phyloP scores from a whole-genome alignment of 2,329 filamentous ascomycete genomes.

The Aspergillus phoenicis region DNA sequence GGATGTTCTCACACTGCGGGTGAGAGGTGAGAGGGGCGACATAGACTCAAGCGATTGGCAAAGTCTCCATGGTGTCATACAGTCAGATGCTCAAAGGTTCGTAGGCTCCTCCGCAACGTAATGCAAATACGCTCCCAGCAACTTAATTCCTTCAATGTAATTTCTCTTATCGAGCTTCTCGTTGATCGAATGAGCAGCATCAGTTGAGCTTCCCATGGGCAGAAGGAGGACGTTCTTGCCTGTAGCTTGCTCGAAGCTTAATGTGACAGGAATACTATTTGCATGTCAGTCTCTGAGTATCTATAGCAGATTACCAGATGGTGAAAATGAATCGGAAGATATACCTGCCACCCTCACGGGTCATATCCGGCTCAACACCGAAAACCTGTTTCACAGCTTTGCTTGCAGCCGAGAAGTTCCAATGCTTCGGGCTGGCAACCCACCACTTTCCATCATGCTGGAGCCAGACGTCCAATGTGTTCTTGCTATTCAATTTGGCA shows the following conservation, averaged over 20 bases:
- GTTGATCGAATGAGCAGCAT: conserved; percentile 96
- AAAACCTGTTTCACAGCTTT: conserved; percentile 98
- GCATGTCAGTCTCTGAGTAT: conserved; percentile 26
- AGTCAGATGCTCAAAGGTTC: not conserved
- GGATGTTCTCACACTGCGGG: not conserved
- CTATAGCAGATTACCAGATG: conserved; percentile 1
- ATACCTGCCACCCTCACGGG: conserved; percentile 87
- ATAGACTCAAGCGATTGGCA: not conserved
- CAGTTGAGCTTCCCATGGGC: conserved; percentile 96
- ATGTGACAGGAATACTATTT: conserved; percentile 86
- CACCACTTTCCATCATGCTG: conserved; percentile 98
- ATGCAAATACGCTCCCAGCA: conserved; percentile 91
- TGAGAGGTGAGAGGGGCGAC: not conserved
- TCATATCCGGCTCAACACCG: conserved; percentile 91
- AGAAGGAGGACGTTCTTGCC: conserved; percentile 96
- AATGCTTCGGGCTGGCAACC: conserved; percentile 96
- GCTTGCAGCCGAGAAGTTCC: conserved; percentile 93
- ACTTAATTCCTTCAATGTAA: conserved; percentile 97
- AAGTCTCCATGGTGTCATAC: not conserved
- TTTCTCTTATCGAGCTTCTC: conserved; percentile 97
- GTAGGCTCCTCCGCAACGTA: conserved; percentile 90
- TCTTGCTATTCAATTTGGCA: conserved; percentile 87
- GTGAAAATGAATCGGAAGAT: conserved; percentile 31
- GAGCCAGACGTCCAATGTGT: conserved; percentile 77
- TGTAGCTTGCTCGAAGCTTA: conserved; percentile 96